phyloP scores from a whole-genome alignment of 129 eudicot genomes.

The Cynara cardunculus region DNA sequence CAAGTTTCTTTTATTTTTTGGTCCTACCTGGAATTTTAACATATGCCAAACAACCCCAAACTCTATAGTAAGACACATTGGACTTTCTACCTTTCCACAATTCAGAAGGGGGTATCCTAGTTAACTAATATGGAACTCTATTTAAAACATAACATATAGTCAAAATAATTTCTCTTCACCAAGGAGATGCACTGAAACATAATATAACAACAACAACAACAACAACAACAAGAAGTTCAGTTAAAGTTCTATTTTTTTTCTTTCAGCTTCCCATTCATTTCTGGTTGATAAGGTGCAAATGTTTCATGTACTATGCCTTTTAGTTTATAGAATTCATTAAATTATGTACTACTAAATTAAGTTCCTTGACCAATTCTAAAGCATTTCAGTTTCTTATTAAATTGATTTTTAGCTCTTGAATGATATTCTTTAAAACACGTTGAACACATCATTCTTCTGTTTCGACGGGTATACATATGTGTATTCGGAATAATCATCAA shows the following conservation, averaged over 20 bases:
- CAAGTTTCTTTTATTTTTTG: too few species aligned
- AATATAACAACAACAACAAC: too few species aligned
- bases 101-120: too few species aligned
- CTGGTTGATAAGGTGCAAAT: background rate
- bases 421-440: background rate
- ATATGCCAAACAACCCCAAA: too few species aligned
- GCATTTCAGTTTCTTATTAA: background rate
- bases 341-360: too few species aligned
- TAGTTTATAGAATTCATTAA: background rate
- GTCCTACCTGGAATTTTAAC: too few species aligned
- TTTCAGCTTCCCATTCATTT: constrained; percentile 4
- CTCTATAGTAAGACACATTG: too few species aligned
- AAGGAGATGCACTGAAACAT: constrained; percentile 1
- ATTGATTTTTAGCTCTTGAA: background rate
- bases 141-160: background rate
- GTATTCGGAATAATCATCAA: background rate
- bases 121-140: background rate
- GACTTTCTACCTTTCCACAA: too few species aligned
- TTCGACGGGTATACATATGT: background rate
- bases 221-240: constrained; percentile 2
- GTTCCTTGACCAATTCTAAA: too few species aligned
- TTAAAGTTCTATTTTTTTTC: constrained; percentile 1
- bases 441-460: background rate
- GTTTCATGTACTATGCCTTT: constrained; percentile 4
- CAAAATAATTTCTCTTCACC: constrained; percentile 4